Conservation (phyloP, 2,329 filamentous ascomycete genomes). For the Aspergillus melleus region DNA sequence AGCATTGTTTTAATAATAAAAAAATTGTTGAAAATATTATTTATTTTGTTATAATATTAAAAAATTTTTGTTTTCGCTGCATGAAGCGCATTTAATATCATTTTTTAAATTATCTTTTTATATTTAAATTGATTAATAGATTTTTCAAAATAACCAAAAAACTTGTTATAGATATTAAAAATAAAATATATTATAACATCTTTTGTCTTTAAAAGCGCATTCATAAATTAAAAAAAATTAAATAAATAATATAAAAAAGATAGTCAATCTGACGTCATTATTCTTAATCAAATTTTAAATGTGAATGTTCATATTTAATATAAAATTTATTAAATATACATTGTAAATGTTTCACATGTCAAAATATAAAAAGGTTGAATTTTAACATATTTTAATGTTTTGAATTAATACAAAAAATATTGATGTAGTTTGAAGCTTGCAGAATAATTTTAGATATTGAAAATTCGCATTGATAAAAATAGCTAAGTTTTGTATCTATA, state of each 20-base stretch:
- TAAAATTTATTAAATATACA: conserved; percentile 7
- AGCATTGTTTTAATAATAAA: not conserved
- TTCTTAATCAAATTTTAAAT: conserved; percentile 2
- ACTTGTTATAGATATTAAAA: conserved; percentile 11
- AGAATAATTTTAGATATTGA: conserved; percentile 13
- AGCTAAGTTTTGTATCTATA: not conserved
- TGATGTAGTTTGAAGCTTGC: conserved; percentile 11
- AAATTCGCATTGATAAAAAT: conserved; percentile 15
- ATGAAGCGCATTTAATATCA: conserved; percentile 8
- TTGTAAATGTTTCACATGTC: no score
- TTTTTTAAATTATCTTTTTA: conserved; percentile 17
- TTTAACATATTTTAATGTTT: conserved; percentile 18
- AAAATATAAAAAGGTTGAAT: conserved; percentile 15
- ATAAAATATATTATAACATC: conserved; percentile 16
- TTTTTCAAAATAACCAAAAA: not conserved
- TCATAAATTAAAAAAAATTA: conserved; percentile 20
- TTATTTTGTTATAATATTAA: conserved; percentile 14
- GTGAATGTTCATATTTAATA: not conserved
- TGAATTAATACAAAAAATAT: conserved; percentile 14
- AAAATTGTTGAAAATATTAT: conserved; percentile 3
- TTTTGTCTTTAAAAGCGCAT: conserved; percentile 11
- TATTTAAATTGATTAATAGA: not conserved
- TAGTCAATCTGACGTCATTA: conserved; percentile 15
- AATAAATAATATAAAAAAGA: conserved; percentile 18
- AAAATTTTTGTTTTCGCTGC: conserved; percentile 8